These are phyloP conservation scores for Grigorovia yakushimaensis DNA, from an alignment of 805 yeast genomes.

Conservation along the genomic window DNA sequence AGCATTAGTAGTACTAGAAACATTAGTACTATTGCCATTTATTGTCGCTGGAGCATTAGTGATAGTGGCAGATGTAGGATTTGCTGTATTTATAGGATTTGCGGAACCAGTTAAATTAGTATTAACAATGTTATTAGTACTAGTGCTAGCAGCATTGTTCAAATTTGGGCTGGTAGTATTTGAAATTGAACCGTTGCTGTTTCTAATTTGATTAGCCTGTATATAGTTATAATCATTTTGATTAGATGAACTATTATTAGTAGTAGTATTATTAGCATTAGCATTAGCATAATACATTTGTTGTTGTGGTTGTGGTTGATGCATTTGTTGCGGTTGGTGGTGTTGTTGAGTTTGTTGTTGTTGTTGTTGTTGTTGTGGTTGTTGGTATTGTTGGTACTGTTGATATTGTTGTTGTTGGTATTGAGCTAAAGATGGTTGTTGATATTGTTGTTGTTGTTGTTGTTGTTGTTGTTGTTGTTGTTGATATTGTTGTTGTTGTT, in stretches of 20 bases:
- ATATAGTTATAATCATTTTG: background rate
- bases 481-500: conserved; percentile 10
- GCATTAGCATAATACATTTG: conserved; percentile 2
- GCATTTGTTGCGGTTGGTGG: conserved; percentile 7
- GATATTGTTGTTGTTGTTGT: conserved; percentile 7
- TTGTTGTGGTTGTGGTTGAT: conserved; percentile 4
- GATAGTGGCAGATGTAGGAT: background rate
- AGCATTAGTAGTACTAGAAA: background rate
- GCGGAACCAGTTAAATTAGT: background rate
- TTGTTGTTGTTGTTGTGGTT: too few species aligned
- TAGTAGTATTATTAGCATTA: conserved; percentile 2
- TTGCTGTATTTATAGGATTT: background rate
- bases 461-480: conserved; percentile 9
- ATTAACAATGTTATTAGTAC: background rate
- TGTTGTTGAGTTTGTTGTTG: conserved; percentile 8
- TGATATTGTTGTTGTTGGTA: conserved; percentile 8
- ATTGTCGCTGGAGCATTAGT: background rate
- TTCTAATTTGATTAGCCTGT: background rate
- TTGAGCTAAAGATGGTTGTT: conserved; percentile 8
- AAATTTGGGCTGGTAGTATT: background rate
- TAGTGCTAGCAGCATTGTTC: background rate
- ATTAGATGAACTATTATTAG: background rate
- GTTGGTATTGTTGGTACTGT: conserved; percentile 4
- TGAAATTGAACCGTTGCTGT: background rate
- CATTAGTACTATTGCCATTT: background rate